Base-by-base conservation (phyloP, 352 stramenopile genomes). In the Phytophthora uliginosa region DNA sequence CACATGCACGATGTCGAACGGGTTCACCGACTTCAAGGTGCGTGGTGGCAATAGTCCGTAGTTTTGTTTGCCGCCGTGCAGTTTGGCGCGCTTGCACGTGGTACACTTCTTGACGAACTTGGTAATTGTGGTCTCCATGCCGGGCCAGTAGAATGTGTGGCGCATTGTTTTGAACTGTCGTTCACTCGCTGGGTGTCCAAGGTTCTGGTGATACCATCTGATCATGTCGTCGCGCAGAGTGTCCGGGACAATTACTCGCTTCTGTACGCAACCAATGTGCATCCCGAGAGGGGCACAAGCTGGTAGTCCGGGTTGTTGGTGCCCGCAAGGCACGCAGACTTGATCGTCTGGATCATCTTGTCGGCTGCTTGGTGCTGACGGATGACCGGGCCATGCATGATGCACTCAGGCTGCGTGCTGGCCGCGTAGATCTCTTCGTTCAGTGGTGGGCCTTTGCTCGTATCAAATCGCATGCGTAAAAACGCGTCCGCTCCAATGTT, bases 121-220 rank as follows among this genome's bases (percentile, higher is more conserved):
- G 13, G 34, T 7, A 15, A 42, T 42, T 15, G 34, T 42, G 3
- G 34, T 42, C 2, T 42, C 34, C 7, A 42, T 42, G 34, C 34
- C 34, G 8, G 7, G 34, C 34, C 34, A 42, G 34, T 42, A 42
- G 34, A 42, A 15, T 15, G 34, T 42, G 13, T 42, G 34, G 8
- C 13, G 34, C 34, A 42, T 42, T 3, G 34, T 42, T 42, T 42
- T 42, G 26, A 31, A 31, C 26, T 31, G 26, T 4, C 26, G 26
- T 31, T 31, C 26, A 31, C 26, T 31, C 7, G 26, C 26, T 31
- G 26, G 26, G 26, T 17, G 34, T 15, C 34, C 34, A 15, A 20
- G 50, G 7, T 59, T 54, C 12, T 66, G 48, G 33, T 65, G 60
- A 26, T 66, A 66, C 47, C 47, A 53, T 17, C 4, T n/a, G 10